Evolutionary conservation across 202 grass and related monocot genomes (phyloP).

Genomic region (Carex arenaria): DNA sequence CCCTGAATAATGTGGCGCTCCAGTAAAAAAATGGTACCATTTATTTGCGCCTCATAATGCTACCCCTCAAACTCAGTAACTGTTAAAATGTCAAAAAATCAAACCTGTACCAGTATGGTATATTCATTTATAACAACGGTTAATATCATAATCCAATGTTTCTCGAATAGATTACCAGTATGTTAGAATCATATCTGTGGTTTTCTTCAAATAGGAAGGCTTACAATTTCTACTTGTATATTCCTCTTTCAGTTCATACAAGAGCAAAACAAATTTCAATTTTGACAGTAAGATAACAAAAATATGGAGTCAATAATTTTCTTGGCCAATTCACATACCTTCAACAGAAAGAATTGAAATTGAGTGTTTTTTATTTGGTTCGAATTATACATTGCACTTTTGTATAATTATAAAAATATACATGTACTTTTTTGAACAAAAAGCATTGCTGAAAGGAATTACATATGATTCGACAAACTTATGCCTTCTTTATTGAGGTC

Average conservation of each 20-base stretch:
- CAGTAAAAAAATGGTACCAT: constrained; percentile 27
- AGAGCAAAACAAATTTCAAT: constrained; percentile 7
- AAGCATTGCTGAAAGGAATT: too few relatives aligned
- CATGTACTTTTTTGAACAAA: too few relatives aligned
- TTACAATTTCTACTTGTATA: neutral
- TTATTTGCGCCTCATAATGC: constrained; percentile 11
- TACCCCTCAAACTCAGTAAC: neutral
- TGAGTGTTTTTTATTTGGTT: neutral
- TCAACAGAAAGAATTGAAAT: neutral
- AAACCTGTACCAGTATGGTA: too few relatives aligned
- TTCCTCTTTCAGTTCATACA: neutral
- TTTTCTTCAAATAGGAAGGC: constrained; percentile 11
- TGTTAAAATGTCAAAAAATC: too few relatives aligned
- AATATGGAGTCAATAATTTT: neutral
- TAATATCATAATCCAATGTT: too few relatives aligned
- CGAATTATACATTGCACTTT: neutral
- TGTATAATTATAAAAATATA: neutral
- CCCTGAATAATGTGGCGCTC: constrained; percentile 70
- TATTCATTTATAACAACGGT: too few relatives aligned
- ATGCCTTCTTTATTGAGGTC: too few relatives aligned
- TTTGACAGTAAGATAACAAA: neutral
- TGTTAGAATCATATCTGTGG: neutral
- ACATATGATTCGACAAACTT: too few relatives aligned
- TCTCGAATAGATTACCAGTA: too few relatives aligned
- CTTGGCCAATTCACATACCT: neutral